Conservation (phyloP, 2,329 filamentous ascomycete genomes). For the Tolypocladium tundrense region DNA sequence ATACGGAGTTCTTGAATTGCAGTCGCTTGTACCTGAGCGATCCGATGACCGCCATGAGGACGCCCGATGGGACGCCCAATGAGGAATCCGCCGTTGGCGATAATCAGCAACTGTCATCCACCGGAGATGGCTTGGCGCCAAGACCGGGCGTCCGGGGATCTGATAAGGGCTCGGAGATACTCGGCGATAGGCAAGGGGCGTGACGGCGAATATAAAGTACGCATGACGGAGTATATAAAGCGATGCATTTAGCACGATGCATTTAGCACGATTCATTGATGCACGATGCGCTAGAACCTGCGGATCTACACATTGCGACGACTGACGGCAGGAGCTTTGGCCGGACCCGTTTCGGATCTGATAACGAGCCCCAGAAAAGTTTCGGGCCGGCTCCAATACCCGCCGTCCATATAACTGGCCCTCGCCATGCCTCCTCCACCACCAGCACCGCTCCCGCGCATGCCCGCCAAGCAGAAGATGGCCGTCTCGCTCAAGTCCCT, state of each 20-base stretch:
- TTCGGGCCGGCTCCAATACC: neutral
- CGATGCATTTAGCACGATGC: too few relatives aligned
- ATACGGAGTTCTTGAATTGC: too few relatives aligned
- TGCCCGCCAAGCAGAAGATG: slow-evolving; percentile 29
- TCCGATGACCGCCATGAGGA: too few relatives aligned
- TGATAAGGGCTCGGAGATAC: slow-evolving; percentile 8
- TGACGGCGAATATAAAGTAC: neutral
- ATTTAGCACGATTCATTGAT: neutral
- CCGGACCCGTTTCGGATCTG: slow-evolving; percentile 1
- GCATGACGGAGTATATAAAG: too few relatives aligned
- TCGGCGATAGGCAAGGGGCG: slow-evolving; percentile 1
- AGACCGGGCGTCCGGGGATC: neutral
- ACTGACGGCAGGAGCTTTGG: too few relatives aligned
- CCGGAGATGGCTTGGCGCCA: neutral
- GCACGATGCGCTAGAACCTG: too few relatives aligned
- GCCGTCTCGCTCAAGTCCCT: slow-evolving; percentile 26
- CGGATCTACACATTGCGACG: too few relatives aligned
- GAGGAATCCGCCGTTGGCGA: neutral
- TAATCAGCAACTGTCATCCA: neutral
- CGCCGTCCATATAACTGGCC: neutral
- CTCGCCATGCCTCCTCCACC: neutral
- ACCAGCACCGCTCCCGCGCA: slow-evolving; percentile 10
- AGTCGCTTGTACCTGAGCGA: too few relatives aligned
- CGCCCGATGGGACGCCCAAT: neutral
- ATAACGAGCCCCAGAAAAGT: neutral